Base-by-base conservation (phyloP, 2,329 filamentous ascomycete species). In the Ceratocystis alfenasii region DNA sequence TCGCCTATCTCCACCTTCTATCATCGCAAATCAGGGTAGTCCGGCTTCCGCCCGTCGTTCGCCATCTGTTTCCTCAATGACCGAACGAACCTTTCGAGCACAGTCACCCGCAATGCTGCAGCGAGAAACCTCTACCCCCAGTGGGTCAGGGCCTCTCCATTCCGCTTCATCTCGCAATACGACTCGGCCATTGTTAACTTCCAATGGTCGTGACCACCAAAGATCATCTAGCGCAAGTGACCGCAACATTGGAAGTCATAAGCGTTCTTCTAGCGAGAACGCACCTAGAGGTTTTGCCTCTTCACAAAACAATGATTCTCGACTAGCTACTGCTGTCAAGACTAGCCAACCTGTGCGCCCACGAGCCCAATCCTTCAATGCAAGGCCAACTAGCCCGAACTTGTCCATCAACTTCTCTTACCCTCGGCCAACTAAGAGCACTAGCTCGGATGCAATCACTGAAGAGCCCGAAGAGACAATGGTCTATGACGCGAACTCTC, bases 61-160 rank as follows among this genome's bases (percentile, higher is more conserved):
- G 46, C 82, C 80, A 65, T 95, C 92, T 75, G 83, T 83, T 33
- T 82, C 85, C 25, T 96, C 91, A 62, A 95, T 97, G 92, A 87
- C 84, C 36, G 89, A 93, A 74, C 84, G 93, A 67, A 92, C 90
- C 0, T 96, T 96, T 75, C 85, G 92, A 70, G 88, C 87, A 12
- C 85, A 86, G 2, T 95, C 87, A 3, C 89, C 81, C 72, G 25
- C 74, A 68, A 79, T 74, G 73, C 79, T 79, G 75, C 66, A 74
- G 74, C 57, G 73, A 74, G 67, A 75, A 73, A 69, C 74, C 73
- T 53, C 70, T 73, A 53, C 70, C 73, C 22, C 74, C 22, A 30
- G 76, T 62, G 77, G 83, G 71, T 80, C 83, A 3, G 25, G 30
- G 6, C 5, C 48, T 41, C 30, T 57, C 15, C 20, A 44, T 33